Evolutionary conservation across 208 protist genomes (phyloP), one percentile per base, ranked within the genome.

Genomic region (Acanthamoeba sp.): DNA sequence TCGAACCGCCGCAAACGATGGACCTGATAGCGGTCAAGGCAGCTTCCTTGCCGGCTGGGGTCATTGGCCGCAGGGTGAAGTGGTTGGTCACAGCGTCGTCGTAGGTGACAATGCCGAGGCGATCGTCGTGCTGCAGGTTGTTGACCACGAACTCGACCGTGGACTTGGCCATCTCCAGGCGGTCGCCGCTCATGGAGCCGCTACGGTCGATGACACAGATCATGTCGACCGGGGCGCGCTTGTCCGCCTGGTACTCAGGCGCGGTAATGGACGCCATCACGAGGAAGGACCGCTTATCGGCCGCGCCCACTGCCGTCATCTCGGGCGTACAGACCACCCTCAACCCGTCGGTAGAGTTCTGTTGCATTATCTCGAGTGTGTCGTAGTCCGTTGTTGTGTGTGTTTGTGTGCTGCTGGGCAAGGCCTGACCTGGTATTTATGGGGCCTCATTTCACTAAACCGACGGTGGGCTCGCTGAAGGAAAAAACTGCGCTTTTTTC

Each of bases 171-270:
- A 88, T 52, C 27, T 10, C 18, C 27, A 88, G 12, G 24, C 80
- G 40, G 2, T 88, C 42, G 29, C 80, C 80, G 1, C 14, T 1
- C 80, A 88, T 88, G 40, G 48, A 64, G 34, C 80, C 80, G 34
- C 80, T 88, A 7, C 80, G 80, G 80, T 88, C 80, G 80, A 88
- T 88, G 2, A 88, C 80, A 24, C 80, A 78, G 29, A 78, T 45
- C 69, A 78, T 45, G 69, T 78, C 69, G 1, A 78, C 69, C 20
- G 69, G 34, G 2, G 69, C 69, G 34, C 69, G 69, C 69, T 78
- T 45, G 10, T 29, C 22, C 10, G 66, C 22, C 29, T 36, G n/a
- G 66, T 42, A 76, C 29, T 42, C 32, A 29, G 66, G 66, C 0
- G 66, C 66, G 27, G 22, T 36, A 7, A 76, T 76, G 27, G 66